These are phyloP conservation scores for Rhododendron ovatum DNA, from an alignment of 148 eudicot genomes.

Conservation along the genomic window DNA sequence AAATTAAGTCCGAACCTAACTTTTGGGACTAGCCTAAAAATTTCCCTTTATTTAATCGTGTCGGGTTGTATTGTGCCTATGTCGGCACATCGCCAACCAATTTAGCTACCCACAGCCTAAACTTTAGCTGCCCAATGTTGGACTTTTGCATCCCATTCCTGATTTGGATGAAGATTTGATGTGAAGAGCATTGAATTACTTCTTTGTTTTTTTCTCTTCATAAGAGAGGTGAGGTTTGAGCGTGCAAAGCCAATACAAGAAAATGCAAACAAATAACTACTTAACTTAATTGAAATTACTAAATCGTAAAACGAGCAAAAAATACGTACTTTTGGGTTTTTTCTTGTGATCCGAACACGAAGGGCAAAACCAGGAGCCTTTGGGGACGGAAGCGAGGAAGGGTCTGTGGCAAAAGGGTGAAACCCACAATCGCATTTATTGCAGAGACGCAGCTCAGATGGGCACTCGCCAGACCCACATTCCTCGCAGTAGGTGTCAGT, in stretches of 20 bases:
- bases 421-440: conserved; percentile 77
- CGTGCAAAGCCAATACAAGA: neutral
- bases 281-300: too few species aligned
- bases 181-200: neutral
- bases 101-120: neutral
- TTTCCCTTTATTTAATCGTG: too few species aligned
- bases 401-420: conserved; percentile 78
- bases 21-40: too few species aligned
- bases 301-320: neutral
- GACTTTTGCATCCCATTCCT: neutral
- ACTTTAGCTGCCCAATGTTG: neutral
- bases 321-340: conserved; percentile 36
- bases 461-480: conserved; percentile 61
- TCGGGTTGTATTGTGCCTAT: too few species aligned
- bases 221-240: neutral
- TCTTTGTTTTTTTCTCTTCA: neutral
- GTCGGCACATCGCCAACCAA: too few species aligned
- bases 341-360: conserved; percentile 37
- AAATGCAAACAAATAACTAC: neutral
- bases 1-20: too few species aligned
- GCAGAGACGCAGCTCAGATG: conserved; percentile 51
- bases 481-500: conserved; percentile 47
- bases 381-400: conserved; percentile 65
- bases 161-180: neutral
- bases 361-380: conserved; percentile 72